These are phyloP conservation scores for Ochromonas danica DNA, from an alignment of 108 stramenopile species.

Conservation along the genomic window DNA sequence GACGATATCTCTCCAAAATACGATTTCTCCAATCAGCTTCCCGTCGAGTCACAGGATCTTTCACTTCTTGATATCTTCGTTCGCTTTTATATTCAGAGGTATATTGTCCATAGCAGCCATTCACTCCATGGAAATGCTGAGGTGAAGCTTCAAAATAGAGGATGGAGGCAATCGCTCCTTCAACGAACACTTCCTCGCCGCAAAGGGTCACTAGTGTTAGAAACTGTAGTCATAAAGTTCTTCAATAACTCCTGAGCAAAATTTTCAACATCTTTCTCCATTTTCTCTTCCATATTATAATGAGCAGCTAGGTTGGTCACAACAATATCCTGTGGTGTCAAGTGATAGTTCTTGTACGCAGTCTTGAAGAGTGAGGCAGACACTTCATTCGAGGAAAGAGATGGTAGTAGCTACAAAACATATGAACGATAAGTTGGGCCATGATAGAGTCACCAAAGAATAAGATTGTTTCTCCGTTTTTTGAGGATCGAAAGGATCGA, in stretches of 20 bases:
- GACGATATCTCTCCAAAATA: background rate
- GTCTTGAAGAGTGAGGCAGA: background rate
- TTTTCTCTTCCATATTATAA: background rate
- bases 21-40: conserved; percentile 6
- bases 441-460: conserved; percentile 1
- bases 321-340: background rate
- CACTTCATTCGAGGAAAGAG: background rate
- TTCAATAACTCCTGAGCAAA: background rate
- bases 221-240: background rate
- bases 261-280: background rate
- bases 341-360: too few species aligned
- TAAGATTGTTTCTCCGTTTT: background rate
- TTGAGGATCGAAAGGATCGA: background rate
- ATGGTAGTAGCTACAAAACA: background rate
- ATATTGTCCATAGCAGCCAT: background rate
- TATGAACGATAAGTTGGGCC: background rate
- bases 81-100: background rate
- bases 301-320: background rate
- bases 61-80: background rate
- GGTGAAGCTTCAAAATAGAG: background rate
- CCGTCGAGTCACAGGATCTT: background rate
- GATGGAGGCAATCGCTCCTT: background rate
- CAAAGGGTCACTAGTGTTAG: too few species aligned
- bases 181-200: too few species aligned
- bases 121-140: background rate